Conservation (phyloP, 345 rosid genomes). For the Schrenkiella parvula region DNA sequence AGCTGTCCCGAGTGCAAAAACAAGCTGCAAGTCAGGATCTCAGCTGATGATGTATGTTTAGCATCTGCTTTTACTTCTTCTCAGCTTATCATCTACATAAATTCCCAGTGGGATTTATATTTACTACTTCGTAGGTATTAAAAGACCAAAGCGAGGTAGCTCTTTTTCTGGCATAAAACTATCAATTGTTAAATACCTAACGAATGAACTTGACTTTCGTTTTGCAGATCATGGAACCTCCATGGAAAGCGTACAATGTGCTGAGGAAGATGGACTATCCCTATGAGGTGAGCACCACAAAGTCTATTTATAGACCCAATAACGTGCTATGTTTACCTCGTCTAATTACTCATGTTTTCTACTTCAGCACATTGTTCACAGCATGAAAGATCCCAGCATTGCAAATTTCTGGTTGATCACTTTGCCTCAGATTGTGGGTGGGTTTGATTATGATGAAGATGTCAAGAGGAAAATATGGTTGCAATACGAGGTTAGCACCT, state of each 20-base stretch:
- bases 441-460: slow-evolving; percentile 77
- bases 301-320: neutral
- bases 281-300: slow-evolving; percentile 56
- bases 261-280: slow-evolving; percentile 92
- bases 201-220: neutral
- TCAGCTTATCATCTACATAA: slow-evolving; percentile 17
- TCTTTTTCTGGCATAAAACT: neutral
- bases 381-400: slow-evolving; percentile 95
- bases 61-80: slow-evolving; percentile 15
- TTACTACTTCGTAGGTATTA: slow-evolving; percentile 9
- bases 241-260: slow-evolving; percentile 82
- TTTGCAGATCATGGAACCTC: slow-evolving; percentile 90
- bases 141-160: slow-evolving; percentile 2
- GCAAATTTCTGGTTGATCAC: slow-evolving; percentile 95
- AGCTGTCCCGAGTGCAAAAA: slow-evolving; percentile 86
- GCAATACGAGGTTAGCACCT: slow-evolving; percentile 68
- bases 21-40: slow-evolving; percentile 78
- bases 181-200: neutral
- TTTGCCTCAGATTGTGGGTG: slow-evolving; percentile 80
- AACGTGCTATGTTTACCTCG: neutral
- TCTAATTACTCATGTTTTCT: slow-evolving; percentile 7
- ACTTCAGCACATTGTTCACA: slow-evolving; percentile 86
- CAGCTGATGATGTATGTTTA: slow-evolving; percentile 92
- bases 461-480: slow-evolving; percentile 87
- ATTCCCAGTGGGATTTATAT: neutral